Evolutionary conservation across 2,329 filamentous ascomycete species (phyloP), one percentile per base, ranked within the genome.

Genomic region (Didymella keratinophila): DNA sequence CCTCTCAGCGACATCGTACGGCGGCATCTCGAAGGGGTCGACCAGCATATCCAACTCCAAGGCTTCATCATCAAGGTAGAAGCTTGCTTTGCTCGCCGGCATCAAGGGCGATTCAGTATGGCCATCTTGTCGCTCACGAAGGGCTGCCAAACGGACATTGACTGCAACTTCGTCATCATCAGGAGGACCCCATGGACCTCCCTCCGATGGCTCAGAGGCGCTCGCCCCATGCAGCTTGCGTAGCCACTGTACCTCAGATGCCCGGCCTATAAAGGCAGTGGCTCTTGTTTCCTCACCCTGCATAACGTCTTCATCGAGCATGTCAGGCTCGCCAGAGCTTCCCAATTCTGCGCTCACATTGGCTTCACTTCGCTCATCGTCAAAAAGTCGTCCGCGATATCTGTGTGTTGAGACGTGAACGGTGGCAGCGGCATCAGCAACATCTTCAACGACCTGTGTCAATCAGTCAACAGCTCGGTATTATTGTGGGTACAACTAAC

Each of bases 51-150:
- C 63, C 20, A 72, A 55, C 5, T 68, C 54, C 8, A 68, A 34
- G 12, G 21, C 25, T 21, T 74, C 60, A 20, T 73, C 67, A 41
- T 76, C 72, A 37, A 75, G 55, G 49, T 78, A 79, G 48, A 66
- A 71, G 48, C 51, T 71, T 23, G 49, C 60, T 23, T 55, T 66
- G 16, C 62, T 72, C 23, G 68, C 70, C 4, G 63, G 58, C 45
- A 63, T 48, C 2, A 42, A 42, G 1, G 42, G 18, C 1, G 39
- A 14, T n/a, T 41, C 27, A 52, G 64, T 48, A 47, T 64, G 43
- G 34, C 55, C 53, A 2, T 30, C 44, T 41, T 64, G 54, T 10
- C 64, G 56, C n/a, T 48, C 41, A 23, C 47, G 58, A 25, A 60
- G 43, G 6, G 61, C 65, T 16, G 58, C 53, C 28, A 60, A 20